These are phyloP conservation scores for Hypoxylon sp. DNA, from an alignment of 2,329 filamentous ascomycete genomes.

Conservation along the genomic window DNA sequence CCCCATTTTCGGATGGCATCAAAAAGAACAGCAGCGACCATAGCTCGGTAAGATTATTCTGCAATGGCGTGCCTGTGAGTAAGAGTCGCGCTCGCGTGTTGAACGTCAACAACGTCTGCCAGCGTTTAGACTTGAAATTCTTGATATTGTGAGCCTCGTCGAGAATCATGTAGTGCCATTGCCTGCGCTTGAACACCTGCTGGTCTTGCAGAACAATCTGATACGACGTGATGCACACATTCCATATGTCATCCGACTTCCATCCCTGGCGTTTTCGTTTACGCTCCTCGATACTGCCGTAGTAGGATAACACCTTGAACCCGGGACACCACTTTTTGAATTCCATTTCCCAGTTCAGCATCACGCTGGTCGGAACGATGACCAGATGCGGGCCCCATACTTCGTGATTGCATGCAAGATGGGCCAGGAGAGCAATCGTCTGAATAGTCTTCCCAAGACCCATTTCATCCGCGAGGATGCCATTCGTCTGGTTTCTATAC, in stretches of 20 bases:
- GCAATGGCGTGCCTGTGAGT: slow-evolving; percentile 92
- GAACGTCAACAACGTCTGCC: slow-evolving; percentile 95
- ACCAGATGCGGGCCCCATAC: slow-evolving; percentile 97
- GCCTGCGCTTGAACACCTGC: slow-evolving; percentile 89
- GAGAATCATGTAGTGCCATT: slow-evolving; percentile 98
- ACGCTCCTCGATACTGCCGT: slow-evolving; percentile 92
- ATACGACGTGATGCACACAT: slow-evolving; percentile 97
- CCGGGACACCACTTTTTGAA: slow-evolving; percentile 99
- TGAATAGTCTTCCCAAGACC: slow-evolving; percentile 98
- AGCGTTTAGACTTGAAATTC: slow-evolving; percentile 97
- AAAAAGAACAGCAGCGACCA: slow-evolving; percentile 98
- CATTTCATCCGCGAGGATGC: slow-evolving; percentile 98
- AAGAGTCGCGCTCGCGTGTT: slow-evolving; percentile 89
- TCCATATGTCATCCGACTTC: slow-evolving; percentile 94
- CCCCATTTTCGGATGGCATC: slow-evolving; percentile 89
- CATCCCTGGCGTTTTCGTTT: slow-evolving; percentile 91
- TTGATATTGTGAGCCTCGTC: slow-evolving; percentile 99
- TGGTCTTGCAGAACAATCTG: slow-evolving; percentile 95
- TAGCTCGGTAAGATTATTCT: slow-evolving; percentile 95
- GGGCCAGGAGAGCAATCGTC: slow-evolving; percentile 92
- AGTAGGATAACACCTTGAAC: slow-evolving; percentile 98
- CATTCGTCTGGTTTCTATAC: slow-evolving; percentile 92
- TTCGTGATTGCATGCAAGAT: slow-evolving; percentile 88
- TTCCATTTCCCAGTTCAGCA: slow-evolving; percentile 99
- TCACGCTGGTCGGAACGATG: slow-evolving; percentile 96